Conservation (phyloP, 495 filamentous ascomycete species). For the Penicillium coprophilum region DNA sequence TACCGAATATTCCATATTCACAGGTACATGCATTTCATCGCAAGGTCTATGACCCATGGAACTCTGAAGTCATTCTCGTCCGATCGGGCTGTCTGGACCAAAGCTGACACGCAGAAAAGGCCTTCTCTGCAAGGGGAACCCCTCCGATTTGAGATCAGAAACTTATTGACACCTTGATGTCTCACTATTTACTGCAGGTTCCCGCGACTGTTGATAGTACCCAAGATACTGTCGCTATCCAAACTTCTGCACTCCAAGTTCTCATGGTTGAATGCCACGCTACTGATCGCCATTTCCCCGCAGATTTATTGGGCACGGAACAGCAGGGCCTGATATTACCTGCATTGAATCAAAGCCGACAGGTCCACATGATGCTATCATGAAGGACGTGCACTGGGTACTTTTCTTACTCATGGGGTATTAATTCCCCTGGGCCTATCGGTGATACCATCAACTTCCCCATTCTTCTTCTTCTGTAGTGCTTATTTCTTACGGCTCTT, state of each 20-base stretch:
- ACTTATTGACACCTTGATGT: conserved; percentile 10
- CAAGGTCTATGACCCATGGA: background rate
- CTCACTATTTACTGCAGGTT: conserved; percentile 19
- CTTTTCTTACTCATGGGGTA: conserved; percentile 8
- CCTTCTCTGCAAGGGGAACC: conserved; percentile 26
- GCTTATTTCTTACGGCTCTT: background rate
- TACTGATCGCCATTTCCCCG: conserved; percentile 28
- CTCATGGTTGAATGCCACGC: background rate
- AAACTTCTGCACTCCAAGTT: background rate
- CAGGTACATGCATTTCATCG: conserved; percentile 1
- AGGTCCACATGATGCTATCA: conserved; percentile 29
- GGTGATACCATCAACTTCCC: background rate
- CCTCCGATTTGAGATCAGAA: conserved; percentile 21
- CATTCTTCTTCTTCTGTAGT: background rate
- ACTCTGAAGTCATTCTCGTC: background rate
- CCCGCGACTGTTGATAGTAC: background rate
- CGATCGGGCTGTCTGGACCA: conserved; percentile 5
- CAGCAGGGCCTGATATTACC: conserved; percentile 4
- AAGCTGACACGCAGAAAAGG: conserved; percentile 13
- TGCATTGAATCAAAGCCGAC: conserved; percentile 9
- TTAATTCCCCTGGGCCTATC: conserved; percentile 8
- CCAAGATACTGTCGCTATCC: background rate
- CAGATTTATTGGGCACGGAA: conserved; percentile 18
- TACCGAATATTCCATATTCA: background rate
- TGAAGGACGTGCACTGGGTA: conserved; percentile 10